Evolutionary conservation across 2,329 filamentous ascomycete species (phyloP).

Genomic region (Epichloe glyceriae): DNA sequence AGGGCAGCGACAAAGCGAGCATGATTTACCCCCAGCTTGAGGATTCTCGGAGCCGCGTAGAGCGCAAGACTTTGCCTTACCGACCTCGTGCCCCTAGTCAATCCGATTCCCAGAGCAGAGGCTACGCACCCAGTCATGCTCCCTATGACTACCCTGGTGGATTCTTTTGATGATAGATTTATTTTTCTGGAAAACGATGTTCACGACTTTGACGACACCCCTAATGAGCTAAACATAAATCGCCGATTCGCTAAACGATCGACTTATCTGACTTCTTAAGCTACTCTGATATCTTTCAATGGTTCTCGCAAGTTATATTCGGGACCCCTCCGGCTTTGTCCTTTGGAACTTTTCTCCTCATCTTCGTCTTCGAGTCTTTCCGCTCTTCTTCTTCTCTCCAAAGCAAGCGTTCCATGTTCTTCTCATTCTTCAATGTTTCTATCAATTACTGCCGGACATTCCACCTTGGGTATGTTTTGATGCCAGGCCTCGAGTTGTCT

Average conservation of each 20-base stretch:
- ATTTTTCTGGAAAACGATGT: background rate
- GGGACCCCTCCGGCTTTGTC: background rate
- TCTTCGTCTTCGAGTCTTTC: background rate
- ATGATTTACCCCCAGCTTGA: constrained; percentile 34
- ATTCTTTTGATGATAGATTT: constrained; percentile 16
- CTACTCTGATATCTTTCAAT: background rate
- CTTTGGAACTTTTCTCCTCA: background rate
- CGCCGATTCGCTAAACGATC: background rate
- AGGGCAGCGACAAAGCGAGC: constrained; percentile 39
- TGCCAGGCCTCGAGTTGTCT: constrained; percentile 9
- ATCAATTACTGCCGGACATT: background rate
- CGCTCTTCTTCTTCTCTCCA: constrained; percentile 10
- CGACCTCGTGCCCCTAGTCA: constrained; percentile 37
- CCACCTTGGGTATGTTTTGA: constrained; percentile 7
- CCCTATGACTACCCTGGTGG: constrained; percentile 18
- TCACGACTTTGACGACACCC: background rate
- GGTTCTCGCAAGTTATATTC: background rate
- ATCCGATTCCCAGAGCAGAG: constrained; percentile 29
- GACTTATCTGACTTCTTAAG: background rate
- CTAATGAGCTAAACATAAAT: constrained; percentile 14
- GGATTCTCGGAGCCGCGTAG: constrained; percentile 28
- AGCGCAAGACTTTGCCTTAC: constrained; percentile 28
- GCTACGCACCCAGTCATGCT: constrained; percentile 16
- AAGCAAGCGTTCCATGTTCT: constrained; percentile 9
- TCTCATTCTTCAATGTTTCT: background rate